These are phyloP conservation scores for Toxicodendron radicans DNA, from an alignment of 345 rosid species.

Conservation along the genomic window DNA sequence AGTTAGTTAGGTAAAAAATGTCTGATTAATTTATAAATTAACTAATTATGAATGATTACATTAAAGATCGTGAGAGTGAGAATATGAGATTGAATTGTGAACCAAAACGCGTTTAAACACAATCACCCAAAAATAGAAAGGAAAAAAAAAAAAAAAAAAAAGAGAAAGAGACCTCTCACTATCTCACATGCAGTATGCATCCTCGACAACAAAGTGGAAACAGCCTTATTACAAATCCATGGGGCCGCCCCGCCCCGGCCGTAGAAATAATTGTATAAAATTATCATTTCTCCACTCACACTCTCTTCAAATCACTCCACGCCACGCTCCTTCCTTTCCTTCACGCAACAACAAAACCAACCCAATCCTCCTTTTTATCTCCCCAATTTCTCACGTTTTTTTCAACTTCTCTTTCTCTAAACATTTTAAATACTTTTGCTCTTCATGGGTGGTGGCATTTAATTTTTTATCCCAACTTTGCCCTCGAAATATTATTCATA, in stretches of 20 bases:
- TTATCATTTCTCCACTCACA: neutral
- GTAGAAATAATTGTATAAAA: neutral
- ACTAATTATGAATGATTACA: too few relatives aligned
- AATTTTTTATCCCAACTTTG: neutral
- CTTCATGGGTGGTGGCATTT: neutral
- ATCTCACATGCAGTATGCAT: neutral
- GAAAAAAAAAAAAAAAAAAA: too few relatives aligned
- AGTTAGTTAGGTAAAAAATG: too few relatives aligned
- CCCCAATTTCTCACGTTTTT: neutral
- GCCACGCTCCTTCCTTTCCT: neutral
- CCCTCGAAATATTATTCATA: conserved; percentile 14
- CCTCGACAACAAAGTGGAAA: neutral
- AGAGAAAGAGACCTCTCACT: neutral
- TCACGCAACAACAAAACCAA: neutral
- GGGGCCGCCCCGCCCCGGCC: neutral
- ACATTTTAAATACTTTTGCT: neutral
- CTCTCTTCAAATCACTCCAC: neutral
- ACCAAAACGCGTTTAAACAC: neutral
- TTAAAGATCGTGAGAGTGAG: too few relatives aligned
- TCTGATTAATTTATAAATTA: too few relatives aligned
- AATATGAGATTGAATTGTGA: too few relatives aligned
- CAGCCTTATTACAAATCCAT: neutral
- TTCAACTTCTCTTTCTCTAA: neutral
- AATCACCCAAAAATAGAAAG: neutral
- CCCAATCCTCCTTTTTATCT: neutral